Evolutionary conservation across 2,329 filamentous ascomycete species (phyloP).

Genomic region (Hypoxylon rubiginosum): DNA sequence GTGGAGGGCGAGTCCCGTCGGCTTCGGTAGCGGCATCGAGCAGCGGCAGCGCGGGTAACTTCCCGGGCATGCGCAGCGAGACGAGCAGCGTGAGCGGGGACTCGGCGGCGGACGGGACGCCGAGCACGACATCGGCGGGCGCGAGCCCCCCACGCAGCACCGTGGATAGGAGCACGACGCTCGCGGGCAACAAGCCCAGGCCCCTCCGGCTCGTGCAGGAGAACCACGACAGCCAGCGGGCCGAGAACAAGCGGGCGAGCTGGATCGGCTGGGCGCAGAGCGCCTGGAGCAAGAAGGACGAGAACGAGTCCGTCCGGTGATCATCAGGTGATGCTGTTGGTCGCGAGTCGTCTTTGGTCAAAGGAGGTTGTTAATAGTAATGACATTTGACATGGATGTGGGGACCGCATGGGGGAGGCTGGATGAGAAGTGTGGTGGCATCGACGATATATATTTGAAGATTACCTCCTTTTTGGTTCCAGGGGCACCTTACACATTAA

Average conservation of each 20-base stretch:
- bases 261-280: conserved; percentile 72
- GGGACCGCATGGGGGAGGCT: not conserved
- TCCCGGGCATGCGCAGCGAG: conserved; percentile 78
- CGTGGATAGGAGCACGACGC: conserved; percentile 69
- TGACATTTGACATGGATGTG: not conserved
- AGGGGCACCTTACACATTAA: not conserved
- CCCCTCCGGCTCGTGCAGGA: conserved; percentile 91
- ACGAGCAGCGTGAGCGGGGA: conserved; percentile 77
- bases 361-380: not conserved
- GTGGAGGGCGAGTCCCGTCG: conserved; percentile 43
- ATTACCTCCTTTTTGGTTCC: not conserved
- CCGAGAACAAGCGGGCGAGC: conserved; percentile 70
- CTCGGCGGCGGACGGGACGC: conserved; percentile 68
- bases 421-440: not conserved
- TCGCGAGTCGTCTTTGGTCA: not conserved
- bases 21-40: conserved; percentile 19
- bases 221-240: conserved; percentile 66
- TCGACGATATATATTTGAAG: not conserved
- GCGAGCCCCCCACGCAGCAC: conserved; percentile 65
- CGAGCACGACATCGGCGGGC: conserved; percentile 52
- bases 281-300: conserved; percentile 64
- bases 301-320: conserved; percentile 48
- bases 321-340: not conserved
- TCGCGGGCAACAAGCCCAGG: conserved; percentile 80
- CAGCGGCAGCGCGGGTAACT: conserved; percentile 69